These are phyloP conservation scores for Chlamydomonas eustigma DNA, from an alignment of 139 green algal genomes.

Conservation along the genomic window DNA sequence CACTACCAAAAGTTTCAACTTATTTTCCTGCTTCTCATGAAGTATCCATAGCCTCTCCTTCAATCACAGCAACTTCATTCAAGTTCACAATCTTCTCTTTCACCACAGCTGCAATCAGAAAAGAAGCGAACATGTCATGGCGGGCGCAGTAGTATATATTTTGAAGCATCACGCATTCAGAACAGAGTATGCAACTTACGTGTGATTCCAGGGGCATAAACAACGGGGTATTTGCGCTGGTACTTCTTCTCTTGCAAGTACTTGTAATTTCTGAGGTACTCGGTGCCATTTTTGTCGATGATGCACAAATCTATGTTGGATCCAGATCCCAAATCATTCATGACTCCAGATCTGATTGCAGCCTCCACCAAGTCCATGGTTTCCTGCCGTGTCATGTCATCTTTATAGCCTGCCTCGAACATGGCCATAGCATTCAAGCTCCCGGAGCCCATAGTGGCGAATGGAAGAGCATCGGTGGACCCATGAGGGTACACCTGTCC, in stretches of 20 bases:
- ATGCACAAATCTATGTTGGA: conserved; percentile 97
- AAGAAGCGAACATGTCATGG: no score
- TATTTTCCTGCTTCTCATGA: no score
- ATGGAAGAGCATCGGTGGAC: conserved; percentile 94
- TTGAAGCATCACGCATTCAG: no score
- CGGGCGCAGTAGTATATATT: no score
- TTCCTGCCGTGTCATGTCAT: conserved; percentile 85
- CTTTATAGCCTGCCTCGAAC: conserved; percentile 94
- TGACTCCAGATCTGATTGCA: conserved; percentile 73
- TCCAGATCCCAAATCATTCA: conserved; percentile 95
- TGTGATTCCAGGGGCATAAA: conserved; percentile 61
- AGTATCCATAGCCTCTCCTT: conserved; percentile 40
- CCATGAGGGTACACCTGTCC: conserved; percentile 94
- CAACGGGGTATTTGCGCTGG: conserved; percentile 65
- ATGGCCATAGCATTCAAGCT: conserved; percentile 96
- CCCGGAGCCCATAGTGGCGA: conserved; percentile 94
- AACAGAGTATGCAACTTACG: background rate
- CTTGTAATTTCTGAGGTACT: conserved; percentile 89
- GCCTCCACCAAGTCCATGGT: conserved; percentile 79
- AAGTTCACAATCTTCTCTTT: conserved; percentile 53
- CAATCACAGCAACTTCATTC: conserved; percentile 52
- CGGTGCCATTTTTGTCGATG: conserved; percentile 80
- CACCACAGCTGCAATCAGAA: conserved; percentile 33
- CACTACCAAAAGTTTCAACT: no score
- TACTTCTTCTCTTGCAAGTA: conserved; percentile 87